Evolutionary conservation across 257 asterid species (phyloP), one percentile per base, ranked within the genome.

Genomic region (Capsicum rhomboideum): DNA sequence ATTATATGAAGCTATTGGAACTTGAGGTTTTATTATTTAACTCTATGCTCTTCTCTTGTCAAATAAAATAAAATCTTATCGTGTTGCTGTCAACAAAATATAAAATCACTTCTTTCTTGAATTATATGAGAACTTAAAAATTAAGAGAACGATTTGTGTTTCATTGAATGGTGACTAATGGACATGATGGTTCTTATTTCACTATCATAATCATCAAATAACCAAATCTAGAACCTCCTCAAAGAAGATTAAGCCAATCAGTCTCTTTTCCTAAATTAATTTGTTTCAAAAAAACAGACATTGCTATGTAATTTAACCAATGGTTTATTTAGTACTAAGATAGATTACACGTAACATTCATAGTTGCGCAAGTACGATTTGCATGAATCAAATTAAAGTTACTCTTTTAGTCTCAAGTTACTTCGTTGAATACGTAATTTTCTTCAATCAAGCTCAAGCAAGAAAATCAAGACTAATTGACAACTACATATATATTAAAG

Each of bases 121-220:
- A 66, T 66, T 84, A 53, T 84, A 87, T 82, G 87, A 55, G 74
- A 67, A 63, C 53, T 83, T 52, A 89, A 81, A 21, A 78, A 42
- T 64, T 77, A 20, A 71, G 68, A 20, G 34, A 80, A 75, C 66
- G 11, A 28, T 61, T 77, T 58, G 84, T 58, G 83, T 82, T 6
- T 29, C 37, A 52, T 40, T 50, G 23, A 72, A 80, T 67, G 71
- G 11, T 81, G 86, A 71, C 82, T 78, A 82, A 82, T 40, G 77
- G 28, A 31, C 50, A 77, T 26, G 26, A 50, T 77, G 63, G 46
- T 7, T 50, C 23, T 8, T 67, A 83, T 21, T 26, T 74, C 80
- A 23, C 75, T 58, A 53, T 80, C 61, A 40, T 20, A 17, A 42
- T 79, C 61, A 53, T 52, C 40, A 86, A 18, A 61, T 64, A 52